Percentiles rank a stretch among this genome's conserved stretches.
phyloP scores from a whole-genome alignment of 139 green algal genomes.

The Zygnema cylindricum region DNA sequence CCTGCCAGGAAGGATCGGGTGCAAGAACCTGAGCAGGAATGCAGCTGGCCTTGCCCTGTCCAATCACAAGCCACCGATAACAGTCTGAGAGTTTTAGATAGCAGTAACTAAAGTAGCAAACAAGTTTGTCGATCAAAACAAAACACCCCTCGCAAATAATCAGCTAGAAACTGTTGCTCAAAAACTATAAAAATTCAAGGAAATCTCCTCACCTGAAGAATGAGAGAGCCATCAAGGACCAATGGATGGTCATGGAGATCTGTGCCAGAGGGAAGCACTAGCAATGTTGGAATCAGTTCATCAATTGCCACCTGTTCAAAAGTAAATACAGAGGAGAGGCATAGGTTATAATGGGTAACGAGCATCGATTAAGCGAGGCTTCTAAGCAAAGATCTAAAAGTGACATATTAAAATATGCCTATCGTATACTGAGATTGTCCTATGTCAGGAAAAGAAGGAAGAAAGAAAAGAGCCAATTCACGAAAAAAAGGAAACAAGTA shows the following conservation, averaged over 20 bases:
- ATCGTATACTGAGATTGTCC: no score
- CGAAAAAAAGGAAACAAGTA: no score
- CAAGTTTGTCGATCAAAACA: background rate
- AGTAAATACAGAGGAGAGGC: no score
- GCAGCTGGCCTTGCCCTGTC: constrained; percentile 84
- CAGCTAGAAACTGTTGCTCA: background rate
- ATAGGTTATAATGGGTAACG: no score
- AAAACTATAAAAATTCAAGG: background rate
- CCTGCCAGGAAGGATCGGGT: constrained; percentile 76
- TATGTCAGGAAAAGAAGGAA: no score
- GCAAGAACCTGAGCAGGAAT: constrained; percentile 84
- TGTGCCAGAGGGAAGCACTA: constrained; percentile 83
- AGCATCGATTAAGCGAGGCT: no score
- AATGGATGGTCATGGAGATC: constrained; percentile 88
- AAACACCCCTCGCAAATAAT: background rate
- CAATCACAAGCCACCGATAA: no score
- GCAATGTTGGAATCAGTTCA: constrained; percentile 77
- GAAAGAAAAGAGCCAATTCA: no score
- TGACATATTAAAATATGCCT: no score
- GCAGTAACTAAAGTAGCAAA: no score
- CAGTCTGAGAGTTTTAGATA: no score
- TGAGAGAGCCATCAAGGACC: constrained; percentile 75
- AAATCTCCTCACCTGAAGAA: constrained; percentile 76
- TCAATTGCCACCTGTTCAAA: constrained; percentile 30
- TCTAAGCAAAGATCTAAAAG: no score